phyloP scores from a whole-genome alignment of 73 alveolate genomes.

The Stentor coeruleus region DNA sequence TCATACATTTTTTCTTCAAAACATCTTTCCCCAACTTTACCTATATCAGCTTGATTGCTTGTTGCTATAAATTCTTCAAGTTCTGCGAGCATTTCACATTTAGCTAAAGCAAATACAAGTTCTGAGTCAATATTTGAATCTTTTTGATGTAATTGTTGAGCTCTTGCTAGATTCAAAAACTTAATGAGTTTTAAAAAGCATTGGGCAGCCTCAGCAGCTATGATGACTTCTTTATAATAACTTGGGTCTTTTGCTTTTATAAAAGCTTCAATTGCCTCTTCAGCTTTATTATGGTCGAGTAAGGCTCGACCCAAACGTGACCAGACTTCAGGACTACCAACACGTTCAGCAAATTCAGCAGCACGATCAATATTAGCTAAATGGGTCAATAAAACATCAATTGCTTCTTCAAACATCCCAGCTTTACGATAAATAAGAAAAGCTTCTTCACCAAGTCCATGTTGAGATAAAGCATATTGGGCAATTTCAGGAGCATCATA shows the following conservation, averaged over 20 bases:
- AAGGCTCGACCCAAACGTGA: constrained; percentile 96
- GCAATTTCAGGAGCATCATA: constrained; percentile 99
- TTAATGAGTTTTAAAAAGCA: constrained; percentile 80
- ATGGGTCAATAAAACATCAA: constrained; percentile 81
- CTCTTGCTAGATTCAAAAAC: constrained; percentile 90
- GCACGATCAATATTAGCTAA: constrained; percentile 84
- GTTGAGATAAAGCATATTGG: constrained; percentile 81
- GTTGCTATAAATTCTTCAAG: constrained; percentile 87
- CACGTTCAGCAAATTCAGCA: constrained; percentile 75
- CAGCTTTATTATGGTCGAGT: constrained; percentile 68
- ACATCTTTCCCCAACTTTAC: constrained; percentile 94
- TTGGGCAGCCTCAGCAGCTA: constrained; percentile 81
- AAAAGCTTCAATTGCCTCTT: constrained; percentile 94
- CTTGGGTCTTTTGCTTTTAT: constrained; percentile 90
- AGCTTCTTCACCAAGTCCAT: constrained; percentile 92
- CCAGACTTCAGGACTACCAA: constrained; percentile 91
- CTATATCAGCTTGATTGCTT: constrained; percentile 87
- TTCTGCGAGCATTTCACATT: constrained; percentile 86
- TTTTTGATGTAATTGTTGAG: constrained; percentile 44
- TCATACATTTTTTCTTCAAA: constrained; percentile 87
- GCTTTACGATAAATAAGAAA: constrained; percentile 80
- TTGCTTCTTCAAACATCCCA: constrained; percentile 75
- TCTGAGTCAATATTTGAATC: constrained; percentile 91
- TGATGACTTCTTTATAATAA: constrained; percentile 77
- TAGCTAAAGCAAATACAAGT: constrained; percentile 88